phyloP scores from a whole-genome alignment of 2,329 filamentous ascomycete species.

The Epichloe baconii region DNA sequence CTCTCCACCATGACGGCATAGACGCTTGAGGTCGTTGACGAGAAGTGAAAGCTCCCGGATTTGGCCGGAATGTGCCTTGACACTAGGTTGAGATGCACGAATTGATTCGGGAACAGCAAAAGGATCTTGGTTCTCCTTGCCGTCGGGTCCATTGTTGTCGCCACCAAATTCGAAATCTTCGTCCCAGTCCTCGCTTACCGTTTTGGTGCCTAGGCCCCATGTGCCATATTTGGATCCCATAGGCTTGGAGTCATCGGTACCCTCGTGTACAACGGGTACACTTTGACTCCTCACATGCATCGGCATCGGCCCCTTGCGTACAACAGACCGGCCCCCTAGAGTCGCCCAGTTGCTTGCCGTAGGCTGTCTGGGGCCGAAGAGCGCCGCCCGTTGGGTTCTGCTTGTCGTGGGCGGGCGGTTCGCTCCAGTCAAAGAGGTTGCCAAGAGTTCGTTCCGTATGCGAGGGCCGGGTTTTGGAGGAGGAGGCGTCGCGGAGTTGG shows the following conservation, averaged over 20 bases:
- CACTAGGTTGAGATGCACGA: conserved; percentile 67
- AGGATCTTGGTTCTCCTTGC: conserved; percentile 19
- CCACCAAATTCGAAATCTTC: conserved; percentile 71
- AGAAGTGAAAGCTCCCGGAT: conserved; percentile 68
- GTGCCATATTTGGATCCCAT: conserved; percentile 62
- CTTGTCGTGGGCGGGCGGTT: conserved; percentile 50
- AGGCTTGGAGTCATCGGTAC: conserved; percentile 38
- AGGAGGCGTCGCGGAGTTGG: conserved; percentile 23
- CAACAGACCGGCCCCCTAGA: conserved; percentile 53
- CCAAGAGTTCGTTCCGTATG: conserved; percentile 42
- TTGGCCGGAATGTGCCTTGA: conserved; percentile 73
- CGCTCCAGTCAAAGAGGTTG: conserved; percentile 69
- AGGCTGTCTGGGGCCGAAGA: conserved; percentile 60
- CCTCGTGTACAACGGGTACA: conserved; percentile 59
- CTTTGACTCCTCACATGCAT: conserved; percentile 70
- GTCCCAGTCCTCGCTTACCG: conserved; percentile 77
- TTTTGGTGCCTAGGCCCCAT: conserved; percentile 69
- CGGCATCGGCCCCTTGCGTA: conserved; percentile 53
- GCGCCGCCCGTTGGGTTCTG: conserved; percentile 42
- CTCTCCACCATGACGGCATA: conserved; percentile 56
- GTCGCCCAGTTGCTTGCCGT: conserved; percentile 62
- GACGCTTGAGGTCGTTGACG: conserved; percentile 70
- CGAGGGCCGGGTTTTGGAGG: conserved; percentile 6
- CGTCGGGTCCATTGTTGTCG: conserved; percentile 25
- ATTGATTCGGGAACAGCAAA: conserved; percentile 57